Conservation (phyloP, 331 rosid genomes). For the Dryas integrifolia region DNA sequence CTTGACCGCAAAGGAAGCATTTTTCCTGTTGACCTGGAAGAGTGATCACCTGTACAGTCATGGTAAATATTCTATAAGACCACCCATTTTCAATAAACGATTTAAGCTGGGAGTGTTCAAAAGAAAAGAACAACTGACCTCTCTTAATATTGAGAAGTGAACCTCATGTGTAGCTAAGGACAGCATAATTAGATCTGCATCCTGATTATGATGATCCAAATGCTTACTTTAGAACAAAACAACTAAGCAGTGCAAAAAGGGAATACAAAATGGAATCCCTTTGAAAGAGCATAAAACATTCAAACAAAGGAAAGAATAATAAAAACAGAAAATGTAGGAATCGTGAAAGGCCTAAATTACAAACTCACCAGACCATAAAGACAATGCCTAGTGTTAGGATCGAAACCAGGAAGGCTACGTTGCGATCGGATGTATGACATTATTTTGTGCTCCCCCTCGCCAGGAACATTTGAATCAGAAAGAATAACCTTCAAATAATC, state of each 20-base stretch:
- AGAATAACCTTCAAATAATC: slow-evolving; percentile 90
- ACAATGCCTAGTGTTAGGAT: slow-evolving; percentile 90
- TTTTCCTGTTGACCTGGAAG: slow-evolving; percentile 91
- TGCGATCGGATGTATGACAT: slow-evolving; percentile 84
- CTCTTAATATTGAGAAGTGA: slow-evolving; percentile 94
- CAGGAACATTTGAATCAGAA: slow-evolving; percentile 95
- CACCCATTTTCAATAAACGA: slow-evolving; percentile 33
- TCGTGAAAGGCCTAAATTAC: slow-evolving; percentile 18
- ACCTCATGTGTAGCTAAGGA: slow-evolving; percentile 90
- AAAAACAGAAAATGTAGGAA: slow-evolving; percentile 1
- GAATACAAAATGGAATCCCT: not conserved
- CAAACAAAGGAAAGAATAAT: not conserved
- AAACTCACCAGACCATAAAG: slow-evolving; percentile 89
- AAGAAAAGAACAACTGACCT: slow-evolving; percentile 56
- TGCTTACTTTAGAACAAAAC: slow-evolving; percentile 1
- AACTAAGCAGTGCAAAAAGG: not conserved
- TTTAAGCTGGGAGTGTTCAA: slow-evolving; percentile 10
- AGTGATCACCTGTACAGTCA: slow-evolving; percentile 62
- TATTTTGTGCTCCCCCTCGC: slow-evolving; percentile 98
- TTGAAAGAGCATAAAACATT: not conserved
- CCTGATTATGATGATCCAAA: slow-evolving; percentile 45
- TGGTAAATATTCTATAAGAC: slow-evolving; percentile 28
- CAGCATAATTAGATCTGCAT: slow-evolving; percentile 96
- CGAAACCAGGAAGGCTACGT: slow-evolving; percentile 74
- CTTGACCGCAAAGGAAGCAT: slow-evolving; percentile 84